Percentiles rank a stretch among this genome's conserved stretches.
phyloP scores from a whole-genome alignment of 1,284 basidiomycete species.

The Cystobasidium pallidum region DNA sequence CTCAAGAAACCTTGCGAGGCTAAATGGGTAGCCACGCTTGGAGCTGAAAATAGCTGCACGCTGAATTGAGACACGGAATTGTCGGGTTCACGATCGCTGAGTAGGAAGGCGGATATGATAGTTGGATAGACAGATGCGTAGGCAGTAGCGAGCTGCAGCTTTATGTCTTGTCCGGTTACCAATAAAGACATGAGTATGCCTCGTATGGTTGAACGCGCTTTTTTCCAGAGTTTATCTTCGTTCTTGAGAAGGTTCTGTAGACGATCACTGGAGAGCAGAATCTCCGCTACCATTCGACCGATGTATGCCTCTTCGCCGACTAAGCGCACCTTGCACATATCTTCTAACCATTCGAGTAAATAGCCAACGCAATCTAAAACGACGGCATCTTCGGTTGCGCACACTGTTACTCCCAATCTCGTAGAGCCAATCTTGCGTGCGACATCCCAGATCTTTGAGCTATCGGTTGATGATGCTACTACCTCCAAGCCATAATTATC shows the following conservation, averaged over 20 bases:
- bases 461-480: slow-evolving; percentile 74
- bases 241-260: slow-evolving; percentile 53
- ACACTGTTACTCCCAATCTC: slow-evolving; percentile 85
- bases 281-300: slow-evolving; percentile 34
- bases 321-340: slow-evolving; percentile 67
- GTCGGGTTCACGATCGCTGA: slow-evolving; percentile 88
- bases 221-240: slow-evolving; percentile 70
- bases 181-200: slow-evolving; percentile 79
- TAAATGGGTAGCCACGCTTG: slow-evolving; percentile 77
- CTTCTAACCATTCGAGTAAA: slow-evolving; percentile 82
- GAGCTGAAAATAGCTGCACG: slow-evolving; percentile 85
- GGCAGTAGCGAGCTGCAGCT: slow-evolving; percentile 74
- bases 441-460: slow-evolving; percentile 72
- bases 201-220: slow-evolving; percentile 74
- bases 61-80: slow-evolving; percentile 90
- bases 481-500: slow-evolving; percentile 83
- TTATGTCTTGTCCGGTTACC: slow-evolving; percentile 72
- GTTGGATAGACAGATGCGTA: slow-evolving; percentile 82
- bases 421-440: slow-evolving; percentile 82
- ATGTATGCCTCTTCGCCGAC: slow-evolving; percentile 20
- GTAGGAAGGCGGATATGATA: slow-evolving; percentile 86
- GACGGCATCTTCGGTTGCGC: slow-evolving; percentile 61
- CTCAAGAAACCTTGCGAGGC: slow-evolving; percentile 72
- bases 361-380: slow-evolving; percentile 82
- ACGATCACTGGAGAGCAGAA: slow-evolving; percentile 56